Evolutionary conservation across 2,329 filamentous ascomycete species (phyloP).

Genomic region (Amauroascus verrucosus): DNA sequence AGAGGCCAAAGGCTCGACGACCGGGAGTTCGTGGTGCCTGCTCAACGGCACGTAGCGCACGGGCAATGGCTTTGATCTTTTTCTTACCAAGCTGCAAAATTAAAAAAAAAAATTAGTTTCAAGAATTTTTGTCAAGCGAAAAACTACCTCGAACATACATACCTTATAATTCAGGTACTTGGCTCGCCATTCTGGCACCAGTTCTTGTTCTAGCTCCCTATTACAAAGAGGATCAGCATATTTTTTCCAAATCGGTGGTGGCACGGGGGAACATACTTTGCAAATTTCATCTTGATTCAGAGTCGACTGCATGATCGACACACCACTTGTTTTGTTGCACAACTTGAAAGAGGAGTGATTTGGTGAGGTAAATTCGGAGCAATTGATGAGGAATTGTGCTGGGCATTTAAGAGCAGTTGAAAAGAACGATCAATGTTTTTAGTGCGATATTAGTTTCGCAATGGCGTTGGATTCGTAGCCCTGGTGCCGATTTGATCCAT

Average conservation of each 20-base stretch:
- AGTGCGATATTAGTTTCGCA: neutral
- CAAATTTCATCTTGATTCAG: conserved; percentile 46
- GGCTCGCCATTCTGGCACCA: conserved; percentile 87
- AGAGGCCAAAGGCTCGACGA: conserved; percentile 23
- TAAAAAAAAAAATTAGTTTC: conserved; percentile 12
- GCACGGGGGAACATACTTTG: conserved; percentile 39
- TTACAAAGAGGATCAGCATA: conserved; percentile 22
- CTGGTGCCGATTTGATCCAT: neutral
- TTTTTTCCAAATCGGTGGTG: conserved; percentile 16
- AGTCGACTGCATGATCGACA: conserved; percentile 9
- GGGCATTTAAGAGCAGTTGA: conserved; percentile 1
- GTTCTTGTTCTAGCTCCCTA: conserved; percentile 71
- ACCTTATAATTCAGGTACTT: conserved; percentile 95
- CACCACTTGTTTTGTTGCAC: neutral
- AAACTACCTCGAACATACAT: conserved; percentile 13
- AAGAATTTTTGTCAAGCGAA: neutral
- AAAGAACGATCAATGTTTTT: neutral
- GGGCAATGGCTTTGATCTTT: conserved; percentile 70
- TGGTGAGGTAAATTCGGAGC: neutral
- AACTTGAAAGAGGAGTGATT: neutral
- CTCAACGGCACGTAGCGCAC: conserved; percentile 55
- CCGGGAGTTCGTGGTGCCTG: conserved; percentile 46
- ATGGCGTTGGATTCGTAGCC: neutral
- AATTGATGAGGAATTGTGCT: neutral
- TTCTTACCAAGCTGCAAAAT: conserved; percentile 62